Conservation (phyloP, 306 rosid genomes). For the Lupinus albus region DNA sequence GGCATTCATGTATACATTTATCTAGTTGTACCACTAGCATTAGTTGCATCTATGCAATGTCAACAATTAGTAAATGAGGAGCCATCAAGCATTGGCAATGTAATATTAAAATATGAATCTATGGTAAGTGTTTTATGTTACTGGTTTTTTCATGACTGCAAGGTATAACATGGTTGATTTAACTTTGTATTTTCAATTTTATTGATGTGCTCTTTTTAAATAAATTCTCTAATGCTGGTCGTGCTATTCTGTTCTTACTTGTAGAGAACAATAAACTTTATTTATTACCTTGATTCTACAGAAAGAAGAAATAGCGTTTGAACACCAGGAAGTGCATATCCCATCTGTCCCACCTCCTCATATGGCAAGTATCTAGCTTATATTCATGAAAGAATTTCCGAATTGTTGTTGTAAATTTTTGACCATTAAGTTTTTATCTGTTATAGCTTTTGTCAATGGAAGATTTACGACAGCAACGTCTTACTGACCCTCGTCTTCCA, state of each 20-base stretch:
- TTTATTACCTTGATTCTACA: constrained; percentile 46
- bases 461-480: constrained; percentile 78
- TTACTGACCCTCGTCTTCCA: constrained; percentile 83
- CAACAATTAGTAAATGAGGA: too few species aligned
- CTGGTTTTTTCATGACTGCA: background rate
- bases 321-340: constrained; percentile 74
- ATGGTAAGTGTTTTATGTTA: background rate
- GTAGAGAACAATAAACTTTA: constrained; percentile 29
- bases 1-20: too few species aligned
- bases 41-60: too few species aligned
- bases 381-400: constrained; percentile 20
- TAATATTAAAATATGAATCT: constrained; percentile 18
- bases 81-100: constrained; percentile 23
- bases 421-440: constrained; percentile 18
- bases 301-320: constrained; percentile 80
- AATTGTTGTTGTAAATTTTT: constrained; percentile 18
- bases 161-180: constrained; percentile 32
- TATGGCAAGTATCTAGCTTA: constrained; percentile 51
- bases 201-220: background rate
- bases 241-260: constrained; percentile 5
- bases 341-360: constrained; percentile 84
- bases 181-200: constrained; percentile 17
- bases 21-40: too few species aligned
- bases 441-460: constrained; percentile 85
- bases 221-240: constrained; percentile 11